phyloP scores from a whole-genome alignment of 805 yeast genomes.

The Spencermartinsiella europaea region DNA sequence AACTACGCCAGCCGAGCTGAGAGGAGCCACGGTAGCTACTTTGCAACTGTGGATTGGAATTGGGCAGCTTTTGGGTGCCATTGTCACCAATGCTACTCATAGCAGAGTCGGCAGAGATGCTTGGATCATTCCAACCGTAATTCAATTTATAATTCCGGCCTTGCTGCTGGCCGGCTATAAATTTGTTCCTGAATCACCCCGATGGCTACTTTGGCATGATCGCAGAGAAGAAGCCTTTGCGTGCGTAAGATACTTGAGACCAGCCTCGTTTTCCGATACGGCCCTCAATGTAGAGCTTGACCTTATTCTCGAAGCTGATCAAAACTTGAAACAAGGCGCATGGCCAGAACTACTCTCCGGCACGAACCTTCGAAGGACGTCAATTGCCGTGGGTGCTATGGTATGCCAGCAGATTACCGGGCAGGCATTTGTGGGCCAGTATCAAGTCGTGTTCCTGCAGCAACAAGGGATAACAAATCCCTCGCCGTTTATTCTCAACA shows the following conservation, averaged over 20 bases:
- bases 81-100: constrained; percentile 64
- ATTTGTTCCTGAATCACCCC: constrained; percentile 55
- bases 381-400: constrained; percentile 7
- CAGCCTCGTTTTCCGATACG: background rate
- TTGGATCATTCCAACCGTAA: constrained; percentile 70
- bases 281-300: background rate
- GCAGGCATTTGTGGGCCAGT: constrained; percentile 4
- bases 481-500: constrained; percentile 1
- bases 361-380: constrained; percentile 5
- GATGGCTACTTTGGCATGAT: constrained; percentile 56
- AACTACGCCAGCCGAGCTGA: constrained; percentile 57
- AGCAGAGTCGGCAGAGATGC: constrained; percentile 41
- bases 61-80: constrained; percentile 52
- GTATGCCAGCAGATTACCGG: constrained; percentile 9
- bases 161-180: constrained; percentile 49
- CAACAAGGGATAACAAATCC: constrained; percentile 4
- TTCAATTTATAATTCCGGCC: constrained; percentile 55
- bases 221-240: constrained; percentile 45
- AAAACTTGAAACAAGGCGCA: background rate
- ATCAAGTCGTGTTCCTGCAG: constrained; percentile 5
- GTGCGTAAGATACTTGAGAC: constrained; percentile 32
- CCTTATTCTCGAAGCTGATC: background rate
- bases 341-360: constrained; percentile 3
- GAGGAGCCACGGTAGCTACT: constrained; percentile 65
- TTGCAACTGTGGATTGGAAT: constrained; percentile 63